Base-by-base conservation (phyloP, 768 basidiomycete genomes). In the Nidularia pulvinata region DNA sequence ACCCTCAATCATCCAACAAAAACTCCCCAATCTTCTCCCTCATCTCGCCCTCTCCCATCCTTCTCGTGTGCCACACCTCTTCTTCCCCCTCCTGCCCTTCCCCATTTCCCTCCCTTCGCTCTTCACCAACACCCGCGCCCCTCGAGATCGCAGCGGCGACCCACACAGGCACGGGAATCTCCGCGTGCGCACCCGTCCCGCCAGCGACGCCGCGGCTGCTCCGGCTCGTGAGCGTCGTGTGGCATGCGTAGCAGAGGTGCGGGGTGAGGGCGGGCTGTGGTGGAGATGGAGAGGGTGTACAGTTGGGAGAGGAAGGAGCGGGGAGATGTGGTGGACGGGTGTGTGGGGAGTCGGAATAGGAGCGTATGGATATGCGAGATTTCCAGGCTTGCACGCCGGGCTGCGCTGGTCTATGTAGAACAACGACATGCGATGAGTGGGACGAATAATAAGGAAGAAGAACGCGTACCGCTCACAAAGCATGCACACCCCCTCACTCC, bases 331-430 rank as follows among this genome's bases (percentile, higher is more conserved):
- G 59, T 11, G 67, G 66, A 25, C 62, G 56, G 14, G 63, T 25
- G 4, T 25, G 55, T 45, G 65, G 56, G 33, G 55, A 52, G 53
- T 70, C 69, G 16, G 64, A 59, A 46, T 78, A 78, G 1, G 85
- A 78, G 49, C 86, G 81, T 54, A 91, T 87, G 4, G 91, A 86
- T 66, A 89, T 91, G 34, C 77, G 79, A 0, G 78, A 66, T 63
- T 89, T 91, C 91, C 91, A 93, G 35, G 78, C 82, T 62, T 86
- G 85, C 13, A 88, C 73, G 13, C 80, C 84, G 10, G 66, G 71
- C 58, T 90, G 89, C 2, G 80, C 75, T 25, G 86, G 86, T 48
- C 90, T 92, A 55, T 30, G 32, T 19, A 25, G 5, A 33, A 32
- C 30, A 19, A 43, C 2, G 60, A 50, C 14, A 53, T 13, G 10